Conservation (phyloP, 179 eudicot genomes). For the Sideroxylon spinosum region DNA sequence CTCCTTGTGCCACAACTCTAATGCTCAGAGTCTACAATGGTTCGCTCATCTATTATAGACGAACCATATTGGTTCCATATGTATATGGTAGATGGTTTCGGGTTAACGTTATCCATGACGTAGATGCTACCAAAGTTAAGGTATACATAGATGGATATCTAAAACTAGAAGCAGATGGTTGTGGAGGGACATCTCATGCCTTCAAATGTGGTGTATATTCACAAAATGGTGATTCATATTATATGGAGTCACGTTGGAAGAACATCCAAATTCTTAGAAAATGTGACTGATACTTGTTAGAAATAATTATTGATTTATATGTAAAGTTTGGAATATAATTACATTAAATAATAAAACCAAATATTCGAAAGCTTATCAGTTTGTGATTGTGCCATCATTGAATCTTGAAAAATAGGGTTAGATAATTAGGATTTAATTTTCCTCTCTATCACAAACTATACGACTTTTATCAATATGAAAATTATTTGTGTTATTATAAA, state of each 20-base stretch:
- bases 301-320: too few relatives aligned
- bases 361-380: too few relatives aligned
- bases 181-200: constrained; percentile 15
- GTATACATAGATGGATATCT: constrained; percentile 20
- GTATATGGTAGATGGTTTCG: constrained; percentile 22
- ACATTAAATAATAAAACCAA: too few relatives aligned
- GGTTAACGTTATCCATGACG: constrained; percentile 30
- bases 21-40: constrained; percentile 24
- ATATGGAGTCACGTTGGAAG: constrained; percentile 31
- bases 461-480: too few relatives aligned
- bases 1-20: constrained; percentile 15
- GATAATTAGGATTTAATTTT: too few relatives aligned
- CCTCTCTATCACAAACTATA: too few relatives aligned
- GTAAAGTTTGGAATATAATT: too few relatives aligned
- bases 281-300: not conserved
- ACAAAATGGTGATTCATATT: constrained; percentile 17
- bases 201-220: constrained; percentile 33
- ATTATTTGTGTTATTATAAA: too few relatives aligned
- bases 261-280: constrained; percentile 17
- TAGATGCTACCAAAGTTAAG: constrained; percentile 10
- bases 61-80: not conserved
- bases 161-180: not conserved
- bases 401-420: too few relatives aligned
- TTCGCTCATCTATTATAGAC: constrained; percentile 14
- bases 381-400: too few relatives aligned